Evolutionary conservation across 1,139 yeast genomes (phyloP), one percentile per base, ranked within the genome.

Genomic region (Yamadazyma atlantica): DNA sequence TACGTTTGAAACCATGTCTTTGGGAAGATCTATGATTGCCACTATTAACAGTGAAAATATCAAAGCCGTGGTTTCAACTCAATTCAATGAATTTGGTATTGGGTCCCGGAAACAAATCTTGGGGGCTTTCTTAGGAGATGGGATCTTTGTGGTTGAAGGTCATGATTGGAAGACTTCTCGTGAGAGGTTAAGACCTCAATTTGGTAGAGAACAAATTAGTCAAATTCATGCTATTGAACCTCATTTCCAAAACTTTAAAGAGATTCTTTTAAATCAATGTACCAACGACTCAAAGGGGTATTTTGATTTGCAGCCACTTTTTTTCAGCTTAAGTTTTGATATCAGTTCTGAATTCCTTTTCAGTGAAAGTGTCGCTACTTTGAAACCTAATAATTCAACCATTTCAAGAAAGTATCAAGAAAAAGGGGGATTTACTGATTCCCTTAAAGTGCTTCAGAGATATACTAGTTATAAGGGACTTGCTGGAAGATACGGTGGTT

Each of bases 81-180:
- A 69, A 40, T 75, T 75, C 50, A 61, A 64, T 45, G 78, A 75
- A 42, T 76, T 71, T 51, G 62, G 65, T 11, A 63, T 78, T 33
- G 82, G 82, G 3, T 48, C 54, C 12, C 68, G 82, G 45, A 67
- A 69, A 48, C 45, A 46, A 3, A 60, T 58, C 27, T 63, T 75
- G 47, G 38, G 40, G 29, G 72, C 75, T 3, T 51, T 74, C 18
- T 57, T 77, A 31, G 82, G 82, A 4, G 72, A 73, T 38, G 82
- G 83, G 4, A 76, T 78, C 40, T 78, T 78, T 58, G 74, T 81
- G 1, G 61, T 73, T 23, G 78, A 74, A 39, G 78, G 78, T 9
- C 66, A 60, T 23, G 75, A 73, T 3, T 78, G 83, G 83, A 71
- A 73, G 49, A 78, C 73, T 50, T 68, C 80, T 12, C 58, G 83